A percentile compares a stretch with the other conserved stretches of the same genome.
These are phyloP conservation scores for Kodamaea anthophila DNA, from an alignment of 1,139 yeast genomes.

Conservation along the genomic window DNA sequence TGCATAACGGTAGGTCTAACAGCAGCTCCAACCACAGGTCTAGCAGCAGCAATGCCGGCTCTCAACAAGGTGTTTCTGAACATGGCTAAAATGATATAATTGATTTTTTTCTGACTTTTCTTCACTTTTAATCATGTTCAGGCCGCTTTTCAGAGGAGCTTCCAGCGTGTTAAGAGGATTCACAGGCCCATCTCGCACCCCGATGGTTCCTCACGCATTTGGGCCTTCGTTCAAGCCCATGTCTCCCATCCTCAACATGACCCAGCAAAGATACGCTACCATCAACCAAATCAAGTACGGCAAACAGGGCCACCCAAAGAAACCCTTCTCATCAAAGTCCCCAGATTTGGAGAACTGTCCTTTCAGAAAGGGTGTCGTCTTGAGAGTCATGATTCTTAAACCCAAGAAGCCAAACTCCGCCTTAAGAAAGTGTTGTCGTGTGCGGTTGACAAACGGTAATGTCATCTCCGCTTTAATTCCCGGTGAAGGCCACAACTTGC, in stretches of 20 bases:
- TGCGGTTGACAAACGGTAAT: constrained; percentile 84
- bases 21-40: constrained; percentile 12
- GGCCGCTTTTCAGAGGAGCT: constrained; percentile 10
- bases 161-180: no score
- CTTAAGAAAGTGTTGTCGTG: constrained; percentile 94
- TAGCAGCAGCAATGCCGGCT: constrained; percentile 19
- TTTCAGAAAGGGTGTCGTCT: constrained; percentile 87
- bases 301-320: constrained; percentile 49
- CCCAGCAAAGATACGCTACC: constrained; percentile 47
- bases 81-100: constrained; percentile 16
- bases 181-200: constrained; percentile 5
- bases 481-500: constrained; percentile 98
- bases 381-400: constrained; percentile 87
- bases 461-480: constrained; percentile 91
- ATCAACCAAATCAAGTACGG: constrained; percentile 70
- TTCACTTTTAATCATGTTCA: constrained; percentile 9
- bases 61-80: constrained; percentile 26
- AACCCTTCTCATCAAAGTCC: constrained; percentile 46
- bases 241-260: constrained; percentile 10
- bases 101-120: constrained; percentile 1
- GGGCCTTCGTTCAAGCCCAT: constrained; percentile 8
- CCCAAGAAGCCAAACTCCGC: constrained; percentile 99
- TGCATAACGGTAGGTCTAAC: constrained; percentile 9
- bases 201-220: constrained; percentile 6
- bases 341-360: constrained; percentile 84